These are phyloP conservation scores for Noccaea caerulescens DNA, from an alignment of 345 rosid species.

Conservation along the genomic window DNA sequence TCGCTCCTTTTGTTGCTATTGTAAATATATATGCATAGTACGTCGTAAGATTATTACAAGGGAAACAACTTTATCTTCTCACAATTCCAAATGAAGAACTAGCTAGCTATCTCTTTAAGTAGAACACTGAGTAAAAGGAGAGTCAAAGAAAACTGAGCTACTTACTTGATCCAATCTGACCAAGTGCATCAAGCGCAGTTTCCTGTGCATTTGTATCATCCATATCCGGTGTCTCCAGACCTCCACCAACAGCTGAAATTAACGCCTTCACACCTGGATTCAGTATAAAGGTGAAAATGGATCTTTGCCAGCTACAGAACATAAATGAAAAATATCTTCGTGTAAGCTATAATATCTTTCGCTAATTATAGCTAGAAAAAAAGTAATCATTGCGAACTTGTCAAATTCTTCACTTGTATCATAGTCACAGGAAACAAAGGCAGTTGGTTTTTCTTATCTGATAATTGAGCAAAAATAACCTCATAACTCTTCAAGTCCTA, in stretches of 20 bases:
- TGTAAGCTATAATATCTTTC: not conserved
- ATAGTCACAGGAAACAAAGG: not conserved
- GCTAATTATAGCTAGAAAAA: slow-evolving; percentile 5
- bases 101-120: slow-evolving; percentile 16
- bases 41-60: not conserved
- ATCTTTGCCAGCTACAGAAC: not conserved
- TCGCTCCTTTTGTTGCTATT: slow-evolving; percentile 79
- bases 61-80: slow-evolving; percentile 9
- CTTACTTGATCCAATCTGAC: slow-evolving; percentile 88
- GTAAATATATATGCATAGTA: not conserved
- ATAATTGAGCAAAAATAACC: not conserved
- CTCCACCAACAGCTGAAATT: slow-evolving; percentile 71
- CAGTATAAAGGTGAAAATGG: slow-evolving; percentile 24
- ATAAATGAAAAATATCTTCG: too few species aligned
- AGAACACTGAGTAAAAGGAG: slow-evolving; percentile 4
- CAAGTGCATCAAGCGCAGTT: slow-evolving; percentile 85
- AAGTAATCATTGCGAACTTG: not conserved
- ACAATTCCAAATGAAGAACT: slow-evolving; percentile 6
- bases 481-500: not conserved
- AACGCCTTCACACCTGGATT: slow-evolving; percentile 64
- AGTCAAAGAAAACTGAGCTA: slow-evolving; percentile 29
- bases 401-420: not conserved
- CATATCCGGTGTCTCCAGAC: slow-evolving; percentile 51
- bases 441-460: not conserved
- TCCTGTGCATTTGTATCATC: slow-evolving; percentile 68